Conservation (phyloP, 2,329 filamentous ascomycete genomes). For the Alternaria sp. region DNA sequence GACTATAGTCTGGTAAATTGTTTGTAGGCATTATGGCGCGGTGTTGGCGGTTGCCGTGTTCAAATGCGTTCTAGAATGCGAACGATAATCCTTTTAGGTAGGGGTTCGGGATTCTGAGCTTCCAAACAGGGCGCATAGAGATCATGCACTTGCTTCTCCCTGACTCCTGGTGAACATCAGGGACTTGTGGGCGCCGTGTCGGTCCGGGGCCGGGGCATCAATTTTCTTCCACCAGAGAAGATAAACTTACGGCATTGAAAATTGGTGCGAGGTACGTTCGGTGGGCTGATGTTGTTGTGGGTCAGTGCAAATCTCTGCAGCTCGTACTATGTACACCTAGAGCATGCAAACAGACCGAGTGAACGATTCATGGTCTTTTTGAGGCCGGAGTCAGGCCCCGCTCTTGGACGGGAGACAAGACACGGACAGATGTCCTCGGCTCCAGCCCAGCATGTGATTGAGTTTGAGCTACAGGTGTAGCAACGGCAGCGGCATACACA, state of each 20-base stretch:
- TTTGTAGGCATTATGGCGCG: slow-evolving; percentile 13
- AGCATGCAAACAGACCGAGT: background rate
- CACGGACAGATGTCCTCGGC: slow-evolving; percentile 2
- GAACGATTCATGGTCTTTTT: slow-evolving; percentile 1
- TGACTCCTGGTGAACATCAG: slow-evolving; percentile 17
- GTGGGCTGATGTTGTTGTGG: slow-evolving; percentile 10
- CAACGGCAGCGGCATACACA: slow-evolving; percentile 12
- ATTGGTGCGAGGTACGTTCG: slow-evolving; percentile 1
- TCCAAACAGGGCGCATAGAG: slow-evolving; percentile 3
- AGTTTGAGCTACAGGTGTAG: slow-evolving; percentile 11
- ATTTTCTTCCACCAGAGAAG: slow-evolving; percentile 4
- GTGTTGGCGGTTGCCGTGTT: slow-evolving; percentile 1
- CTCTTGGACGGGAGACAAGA: slow-evolving; percentile 9
- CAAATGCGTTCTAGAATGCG: slow-evolving; percentile 10
- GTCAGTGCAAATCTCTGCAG: slow-evolving; percentile 4
- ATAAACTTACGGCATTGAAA: slow-evolving; percentile 1
- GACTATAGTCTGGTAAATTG: slow-evolving; percentile 11
- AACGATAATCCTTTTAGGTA: slow-evolving; percentile 4
- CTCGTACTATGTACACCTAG: background rate
- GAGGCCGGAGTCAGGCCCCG: background rate
- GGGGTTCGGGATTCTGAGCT: background rate
- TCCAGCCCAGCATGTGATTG: slow-evolving; percentile 2
- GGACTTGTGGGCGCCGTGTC: slow-evolving; percentile 8
- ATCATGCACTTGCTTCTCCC: background rate
- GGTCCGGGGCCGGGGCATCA: background rate